phyloP scores from a whole-genome alignment of 2,329 filamentous ascomycete genomes.

The Venturia aucupariae region DNA sequence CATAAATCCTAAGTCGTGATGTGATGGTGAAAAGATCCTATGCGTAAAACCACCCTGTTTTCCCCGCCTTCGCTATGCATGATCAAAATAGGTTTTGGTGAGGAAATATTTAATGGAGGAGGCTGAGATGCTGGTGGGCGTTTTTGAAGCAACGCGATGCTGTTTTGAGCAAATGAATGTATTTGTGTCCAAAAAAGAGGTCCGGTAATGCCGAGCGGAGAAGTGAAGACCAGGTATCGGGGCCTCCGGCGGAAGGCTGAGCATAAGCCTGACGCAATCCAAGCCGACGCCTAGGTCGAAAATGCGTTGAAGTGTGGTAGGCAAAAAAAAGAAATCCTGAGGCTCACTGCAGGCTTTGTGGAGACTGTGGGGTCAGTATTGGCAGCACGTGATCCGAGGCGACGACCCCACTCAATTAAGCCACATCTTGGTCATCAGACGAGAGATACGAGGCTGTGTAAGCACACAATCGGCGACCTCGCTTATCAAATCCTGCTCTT shows the following conservation, averaged over 20 bases:
- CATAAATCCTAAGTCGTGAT: background rate
- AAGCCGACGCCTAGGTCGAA: background rate
- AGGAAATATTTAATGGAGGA: background rate
- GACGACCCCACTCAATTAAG: background rate
- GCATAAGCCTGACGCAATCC: background rate
- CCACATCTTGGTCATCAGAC: background rate
- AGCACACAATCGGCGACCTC: background rate
- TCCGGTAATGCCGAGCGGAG: background rate
- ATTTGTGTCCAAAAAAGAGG: background rate
- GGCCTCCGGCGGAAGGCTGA: too few species aligned
- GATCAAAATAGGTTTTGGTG: background rate
- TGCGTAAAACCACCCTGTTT: background rate
- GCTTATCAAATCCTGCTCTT: background rate
- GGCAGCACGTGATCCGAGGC: background rate
- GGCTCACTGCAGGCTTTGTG: too few species aligned
- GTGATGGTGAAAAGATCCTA: background rate
- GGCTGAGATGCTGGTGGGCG: background rate
- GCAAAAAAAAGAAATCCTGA: background rate
- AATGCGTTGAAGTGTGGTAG: background rate
- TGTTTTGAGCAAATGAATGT: background rate
- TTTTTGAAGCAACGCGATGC: background rate
- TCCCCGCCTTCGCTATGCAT: constrained; percentile 1
- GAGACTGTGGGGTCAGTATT: background rate
- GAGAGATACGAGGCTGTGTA: background rate
- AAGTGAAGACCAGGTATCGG: background rate